Evolutionary conservation across 495 filamentous ascomycete species (phyloP), one percentile per base, ranked within the genome.

Genomic region (Aspergillus wentii): DNA sequence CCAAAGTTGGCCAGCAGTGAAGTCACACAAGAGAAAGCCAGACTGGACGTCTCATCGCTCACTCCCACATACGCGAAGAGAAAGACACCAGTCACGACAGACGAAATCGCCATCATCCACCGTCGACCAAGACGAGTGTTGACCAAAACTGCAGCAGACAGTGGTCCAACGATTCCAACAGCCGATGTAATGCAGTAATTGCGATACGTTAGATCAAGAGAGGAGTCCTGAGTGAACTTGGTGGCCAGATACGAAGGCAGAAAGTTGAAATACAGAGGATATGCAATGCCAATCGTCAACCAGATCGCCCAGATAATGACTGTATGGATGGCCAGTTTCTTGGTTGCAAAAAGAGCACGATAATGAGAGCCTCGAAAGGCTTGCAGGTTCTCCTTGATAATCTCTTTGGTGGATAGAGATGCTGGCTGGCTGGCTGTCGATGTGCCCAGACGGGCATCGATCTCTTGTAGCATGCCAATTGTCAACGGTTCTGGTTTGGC

Each of bases 151-250:
- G 54, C 60, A 8, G 60, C 60, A 1, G 50, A 46, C 3, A 61
- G 5, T 1, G 57, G 60, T 0, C 60, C 60, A 0, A 54, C 37
- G 8, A 64, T 40, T 3, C 60, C 57, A 2, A 56, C 57, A 2
- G 52, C 54, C 5, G 57, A 61, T 2, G 47, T 34, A 17, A 64
- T 64, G 35, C 57, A 61, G 41, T 64, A 64, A 43, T 58, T 52
- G 1, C 51, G 49, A 34, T 61, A 64, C 16, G 54, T 61, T 0
- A 49, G 38, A 35, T 43, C 29, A 3, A 59, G 39, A 7, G 60
- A 64, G 7, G 50, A 48, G 42, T 49, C 14, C 8, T 43, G 29
- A 1, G 48, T 51, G 33, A 56, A 61, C 8, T 58, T 52, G 0
- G 50, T 57, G 9, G 52, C 54, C 2, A 64, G 51, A 22, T 64